Evolutionary conservation across 495 filamentous ascomycete species (phyloP), one percentile per base, ranked within the genome.

Genomic region (Halenospora varia): DNA sequence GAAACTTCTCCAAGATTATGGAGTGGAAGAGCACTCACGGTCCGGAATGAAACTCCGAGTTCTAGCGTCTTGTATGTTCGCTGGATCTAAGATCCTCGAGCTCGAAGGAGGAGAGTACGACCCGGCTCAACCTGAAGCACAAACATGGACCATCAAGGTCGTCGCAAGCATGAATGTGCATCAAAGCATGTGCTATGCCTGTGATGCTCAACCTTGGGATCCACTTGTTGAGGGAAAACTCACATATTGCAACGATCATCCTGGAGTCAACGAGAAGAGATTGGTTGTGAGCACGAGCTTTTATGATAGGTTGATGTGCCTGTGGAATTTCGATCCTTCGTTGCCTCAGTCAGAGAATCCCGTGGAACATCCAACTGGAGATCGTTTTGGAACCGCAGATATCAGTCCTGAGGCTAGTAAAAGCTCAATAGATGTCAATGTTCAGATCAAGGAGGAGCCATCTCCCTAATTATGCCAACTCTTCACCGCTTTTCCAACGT

Each of bases 121-220:
- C 29, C 29, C 4, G 29, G 13, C 4, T 35, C 29, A 4, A 35
- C 4, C 29, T n/a, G n/a, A n/a, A 13, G 13, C 29, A 35, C 29
- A 35, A 35, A 4, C 29, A n/a, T 91, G 86, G 78, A 65, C 66
- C 15, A 86, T 92, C 62, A 72, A 80, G 48, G 77, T 93, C 15
- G 59, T 96, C 41, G 87, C 81, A 1, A 79, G 79, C 61, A 94
- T 94, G 65, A 88, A 88, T 55, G 89, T 92, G 68, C 90, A 97
- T 71, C 75, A 89, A 73, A 96, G 91, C 68, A 96, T 97, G 93
- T 94, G 93, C 64, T 98, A 98, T 70, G 93, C 86, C 13, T 88
- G 88, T 59, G 90, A 91, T 74, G 80, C 88, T 24, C 83, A 85
- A 71, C 73, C 77, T 35, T 35, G n/a, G n/a, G n/a, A n/a, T n/a